phyloP scores from a whole-genome alignment of 2,329 filamentous ascomycete species.

The Beauveria scarabaeidicola region DNA sequence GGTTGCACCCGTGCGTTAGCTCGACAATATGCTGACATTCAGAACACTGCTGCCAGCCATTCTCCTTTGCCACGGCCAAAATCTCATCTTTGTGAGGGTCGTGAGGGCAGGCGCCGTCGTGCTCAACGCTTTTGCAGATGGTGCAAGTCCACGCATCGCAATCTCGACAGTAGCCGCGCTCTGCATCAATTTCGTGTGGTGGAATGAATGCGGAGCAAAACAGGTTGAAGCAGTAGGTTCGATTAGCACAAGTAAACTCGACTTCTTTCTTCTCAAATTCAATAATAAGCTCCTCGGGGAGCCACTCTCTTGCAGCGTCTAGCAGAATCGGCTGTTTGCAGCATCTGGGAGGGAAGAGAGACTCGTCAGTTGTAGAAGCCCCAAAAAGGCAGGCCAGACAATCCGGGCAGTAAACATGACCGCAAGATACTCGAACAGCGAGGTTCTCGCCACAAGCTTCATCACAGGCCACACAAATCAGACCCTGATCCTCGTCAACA shows the following conservation, averaged over 20 bases:
- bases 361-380: neutral
- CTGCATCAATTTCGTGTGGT: neutral
- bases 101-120: slow-evolving; percentile 27
- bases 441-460: neutral
- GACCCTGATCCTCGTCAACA: no score
- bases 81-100: slow-evolving; percentile 32
- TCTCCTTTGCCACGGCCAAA: slow-evolving; percentile 27
- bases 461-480: neutral
- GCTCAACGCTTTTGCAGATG: neutral
- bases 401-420: neutral
- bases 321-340: neutral
- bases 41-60: slow-evolving; percentile 42
- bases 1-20: slow-evolving; percentile 38
- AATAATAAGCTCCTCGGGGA: neutral
- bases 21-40: slow-evolving; percentile 39
- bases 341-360: neutral
- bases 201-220: neutral
- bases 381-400: neutral
- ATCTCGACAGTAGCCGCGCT: neutral
- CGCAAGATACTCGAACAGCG: neutral
- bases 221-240: neutral
- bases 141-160: neutral
- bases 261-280: neutral
- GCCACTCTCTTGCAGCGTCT: neutral
- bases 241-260: neutral